Conservation (phyloP, 2,329 filamentous ascomycete species). For the Nothophaeocryptopus gaeumannii region DNA sequence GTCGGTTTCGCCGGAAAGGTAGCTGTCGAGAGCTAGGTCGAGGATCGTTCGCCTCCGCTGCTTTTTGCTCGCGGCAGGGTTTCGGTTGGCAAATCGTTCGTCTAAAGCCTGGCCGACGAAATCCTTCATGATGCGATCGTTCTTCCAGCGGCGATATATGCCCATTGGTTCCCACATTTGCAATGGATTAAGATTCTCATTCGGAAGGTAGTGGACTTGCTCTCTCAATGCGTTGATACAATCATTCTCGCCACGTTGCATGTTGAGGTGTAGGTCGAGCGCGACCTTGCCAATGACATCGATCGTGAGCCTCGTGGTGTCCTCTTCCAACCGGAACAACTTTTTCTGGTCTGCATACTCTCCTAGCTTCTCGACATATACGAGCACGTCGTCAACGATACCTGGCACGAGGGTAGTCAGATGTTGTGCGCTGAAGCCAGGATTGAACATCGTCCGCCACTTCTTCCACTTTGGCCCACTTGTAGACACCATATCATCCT, state of each 20-base stretch:
- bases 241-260: slow-evolving; percentile 35
- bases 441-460: slow-evolving; percentile 45
- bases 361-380: slow-evolving; percentile 36
- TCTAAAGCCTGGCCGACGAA: slow-evolving; percentile 34
- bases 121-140: slow-evolving; percentile 20
- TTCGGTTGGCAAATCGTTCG: slow-evolving; percentile 33
- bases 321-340: slow-evolving; percentile 42
- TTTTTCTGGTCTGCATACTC: slow-evolving; percentile 36
- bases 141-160: slow-evolving; percentile 24
- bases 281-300: slow-evolving; percentile 44
- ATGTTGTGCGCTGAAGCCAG: slow-evolving; percentile 40
- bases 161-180: slow-evolving; percentile 20
- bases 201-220: slow-evolving; percentile 29
- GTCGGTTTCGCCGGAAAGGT: slow-evolving; percentile 26
- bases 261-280: slow-evolving; percentile 38
- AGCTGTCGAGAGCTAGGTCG: slow-evolving; percentile 36
- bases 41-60: slow-evolving; percentile 23
- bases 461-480: slow-evolving; percentile 43
- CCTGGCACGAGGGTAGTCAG: slow-evolving; percentile 39
- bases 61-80: slow-evolving; percentile 26
- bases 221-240: slow-evolving; percentile 39
- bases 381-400: slow-evolving; percentile 37
- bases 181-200: slow-evolving; percentile 18
- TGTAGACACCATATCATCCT: slow-evolving; percentile 32
- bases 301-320: slow-evolving; percentile 40